Conservation (phyloP, 805 yeast species). For the Sugiyamaella smithiae region DNA sequence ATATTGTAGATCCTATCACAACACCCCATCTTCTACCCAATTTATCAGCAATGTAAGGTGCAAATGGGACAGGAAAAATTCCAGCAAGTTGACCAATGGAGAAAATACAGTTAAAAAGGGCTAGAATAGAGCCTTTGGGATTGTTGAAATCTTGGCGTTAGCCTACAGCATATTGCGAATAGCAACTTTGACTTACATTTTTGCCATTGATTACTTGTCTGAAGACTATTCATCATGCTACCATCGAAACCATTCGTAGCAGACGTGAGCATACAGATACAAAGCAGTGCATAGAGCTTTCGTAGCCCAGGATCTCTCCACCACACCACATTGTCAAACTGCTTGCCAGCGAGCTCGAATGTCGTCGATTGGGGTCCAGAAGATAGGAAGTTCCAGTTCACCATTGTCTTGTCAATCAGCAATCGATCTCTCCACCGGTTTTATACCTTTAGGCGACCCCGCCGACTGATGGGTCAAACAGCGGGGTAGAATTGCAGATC, state of each 20-base stretch:
- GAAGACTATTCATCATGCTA: conserved; percentile 19
- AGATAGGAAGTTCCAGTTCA: not conserved
- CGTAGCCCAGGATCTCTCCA: not conserved
- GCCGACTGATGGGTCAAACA: too few relatives aligned
- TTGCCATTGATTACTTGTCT: conserved; percentile 23
- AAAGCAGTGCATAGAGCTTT: not conserved
- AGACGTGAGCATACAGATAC: not conserved
- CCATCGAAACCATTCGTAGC: conserved; percentile 15
- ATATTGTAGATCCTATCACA: conserved; percentile 51
- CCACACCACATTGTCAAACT: not conserved
- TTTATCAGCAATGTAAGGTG: conserved; percentile 58
- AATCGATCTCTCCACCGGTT: too few relatives aligned
- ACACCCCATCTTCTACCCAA: conserved; percentile 50
- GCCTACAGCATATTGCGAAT: too few relatives aligned
- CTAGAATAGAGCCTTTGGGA: conserved; percentile 15
- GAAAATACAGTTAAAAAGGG: conserved; percentile 48
- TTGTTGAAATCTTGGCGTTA: conserved; percentile 11
- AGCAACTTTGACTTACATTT: not conserved
- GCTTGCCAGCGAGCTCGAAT: not conserved
- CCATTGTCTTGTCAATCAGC: too few relatives aligned
- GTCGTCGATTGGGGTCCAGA: not conserved
- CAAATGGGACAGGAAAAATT: conserved; percentile 45
- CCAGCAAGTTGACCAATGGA: conserved; percentile 64
- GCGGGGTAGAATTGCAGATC: too few relatives aligned
- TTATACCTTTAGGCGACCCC: too few relatives aligned